Conservation (phyloP, 495 filamentous ascomycete genomes). For the Penicillium cataractarum region DNA sequence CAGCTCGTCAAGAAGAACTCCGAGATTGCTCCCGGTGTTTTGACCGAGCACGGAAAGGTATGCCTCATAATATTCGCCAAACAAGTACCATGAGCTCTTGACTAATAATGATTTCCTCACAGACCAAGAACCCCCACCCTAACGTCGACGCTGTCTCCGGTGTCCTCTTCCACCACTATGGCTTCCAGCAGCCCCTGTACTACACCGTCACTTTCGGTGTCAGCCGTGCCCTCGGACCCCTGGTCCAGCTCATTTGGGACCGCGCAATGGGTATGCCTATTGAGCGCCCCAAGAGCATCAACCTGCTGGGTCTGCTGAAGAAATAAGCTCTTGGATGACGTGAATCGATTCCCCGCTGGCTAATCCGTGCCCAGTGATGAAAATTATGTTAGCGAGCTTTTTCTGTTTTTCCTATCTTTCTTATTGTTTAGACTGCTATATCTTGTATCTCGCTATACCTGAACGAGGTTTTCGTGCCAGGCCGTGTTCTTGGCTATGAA, state of each 20-base stretch:
- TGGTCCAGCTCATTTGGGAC: constrained; percentile 97
- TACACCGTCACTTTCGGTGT: constrained; percentile 98
- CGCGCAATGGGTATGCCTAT: constrained; percentile 93
- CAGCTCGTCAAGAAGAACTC: constrained; percentile 87
- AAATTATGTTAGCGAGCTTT: constrained; percentile 23
- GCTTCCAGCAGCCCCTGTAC: constrained; percentile 94
- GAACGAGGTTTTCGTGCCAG: background rate
- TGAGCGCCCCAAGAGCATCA: constrained; percentile 96
- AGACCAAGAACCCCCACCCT: constrained; percentile 97
- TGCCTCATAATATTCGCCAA: background rate
- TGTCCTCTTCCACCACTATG: constrained; percentile 95
- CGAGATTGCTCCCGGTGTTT: constrained; percentile 78
- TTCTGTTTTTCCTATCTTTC: background rate
- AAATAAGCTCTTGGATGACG: constrained; percentile 31
- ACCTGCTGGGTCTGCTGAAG: constrained; percentile 79
- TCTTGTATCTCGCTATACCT: background rate
- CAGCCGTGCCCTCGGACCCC: constrained; percentile 83
- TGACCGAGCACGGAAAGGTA: constrained; percentile 90
- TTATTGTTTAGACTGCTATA: constrained; percentile 10
- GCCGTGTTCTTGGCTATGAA: background rate
- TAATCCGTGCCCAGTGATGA: constrained; percentile 11
- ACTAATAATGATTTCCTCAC: constrained; percentile 18
- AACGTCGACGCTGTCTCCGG: constrained; percentile 93
- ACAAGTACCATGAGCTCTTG: background rate
- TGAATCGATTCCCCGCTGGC: background rate